phyloP scores from a whole-genome alignment of 345 rosid genomes.

The Euphorbia peplus region DNA sequence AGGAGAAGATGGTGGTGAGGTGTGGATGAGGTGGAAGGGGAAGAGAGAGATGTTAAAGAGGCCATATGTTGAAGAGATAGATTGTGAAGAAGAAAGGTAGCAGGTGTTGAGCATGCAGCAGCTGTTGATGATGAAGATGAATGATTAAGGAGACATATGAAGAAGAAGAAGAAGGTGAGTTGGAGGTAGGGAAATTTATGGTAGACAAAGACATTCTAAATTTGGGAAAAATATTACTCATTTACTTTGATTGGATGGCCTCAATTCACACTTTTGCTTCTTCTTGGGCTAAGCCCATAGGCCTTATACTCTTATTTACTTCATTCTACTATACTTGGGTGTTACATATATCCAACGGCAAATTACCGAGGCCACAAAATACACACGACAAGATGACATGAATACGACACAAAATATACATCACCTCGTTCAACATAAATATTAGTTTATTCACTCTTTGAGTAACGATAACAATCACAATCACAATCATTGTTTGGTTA shows the following conservation, averaged over 20 bases:
- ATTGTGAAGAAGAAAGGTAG: slow-evolving; percentile 30
- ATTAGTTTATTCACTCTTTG: no score
- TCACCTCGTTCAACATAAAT: no score
- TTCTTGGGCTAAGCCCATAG: neutral
- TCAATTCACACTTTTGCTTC: no score
- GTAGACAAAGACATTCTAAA: neutral
- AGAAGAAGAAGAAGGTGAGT: neutral
- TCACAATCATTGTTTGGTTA: no score
- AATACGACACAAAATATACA: no score
- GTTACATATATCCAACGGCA: no score
- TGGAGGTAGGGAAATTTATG: neutral
- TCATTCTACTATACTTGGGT: neutral
- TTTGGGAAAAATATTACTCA: no score
- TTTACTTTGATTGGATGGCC: neutral
- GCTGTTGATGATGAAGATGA: slow-evolving; percentile 28
- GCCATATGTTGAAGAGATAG: no score
- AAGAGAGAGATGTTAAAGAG: slow-evolving; percentile 18
- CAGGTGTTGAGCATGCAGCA: slow-evolving; percentile 46
- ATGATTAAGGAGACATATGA: no score
- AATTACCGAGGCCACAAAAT: no score
- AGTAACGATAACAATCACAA: no score
- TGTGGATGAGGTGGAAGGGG: slow-evolving; percentile 19
- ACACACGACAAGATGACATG: no score
- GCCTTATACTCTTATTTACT: neutral
- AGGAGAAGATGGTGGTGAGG: slow-evolving; percentile 10